These are phyloP conservation scores for Phytopythium cucurbitacearum DNA, from an alignment of 352 stramenopile genomes.

Conservation along the genomic window DNA sequence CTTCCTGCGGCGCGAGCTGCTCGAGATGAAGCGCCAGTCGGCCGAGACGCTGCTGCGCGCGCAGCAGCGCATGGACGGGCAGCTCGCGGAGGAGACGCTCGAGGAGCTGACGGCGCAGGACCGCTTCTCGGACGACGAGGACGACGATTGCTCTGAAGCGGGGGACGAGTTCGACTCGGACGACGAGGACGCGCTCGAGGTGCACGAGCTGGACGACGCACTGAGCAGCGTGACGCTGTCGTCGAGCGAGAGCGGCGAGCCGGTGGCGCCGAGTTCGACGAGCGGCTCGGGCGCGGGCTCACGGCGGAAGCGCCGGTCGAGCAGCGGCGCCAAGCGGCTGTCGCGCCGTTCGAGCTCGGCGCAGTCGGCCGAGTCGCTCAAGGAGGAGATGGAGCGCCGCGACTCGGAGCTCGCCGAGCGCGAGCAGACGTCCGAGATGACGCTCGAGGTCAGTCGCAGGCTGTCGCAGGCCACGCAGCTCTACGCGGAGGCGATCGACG, in stretches of 20 bases:
- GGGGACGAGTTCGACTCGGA: slow-evolving; percentile 20
- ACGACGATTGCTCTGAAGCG: slow-evolving; percentile 24
- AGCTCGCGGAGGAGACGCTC: slow-evolving; percentile 24
- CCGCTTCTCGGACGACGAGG: slow-evolving; percentile 30
- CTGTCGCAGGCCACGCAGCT: slow-evolving; percentile 53
- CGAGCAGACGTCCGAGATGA: slow-evolving; percentile 28
- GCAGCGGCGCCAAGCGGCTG: slow-evolving; percentile 7
- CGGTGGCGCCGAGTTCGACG: slow-evolving; percentile 22
- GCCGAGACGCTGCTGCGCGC: slow-evolving; percentile 38
- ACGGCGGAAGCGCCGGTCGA: slow-evolving; percentile 3
- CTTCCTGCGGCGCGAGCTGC: slow-evolving; percentile 59
- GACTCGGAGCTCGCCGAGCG: slow-evolving; percentile 24
- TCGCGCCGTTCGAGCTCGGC: slow-evolving; percentile 2
- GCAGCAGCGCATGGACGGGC: slow-evolving; percentile 43
- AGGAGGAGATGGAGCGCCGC: slow-evolving; percentile 18
- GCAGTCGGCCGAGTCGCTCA: slow-evolving; percentile 1
- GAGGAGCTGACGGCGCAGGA: slow-evolving; percentile 16
- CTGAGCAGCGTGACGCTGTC: slow-evolving; percentile 15
- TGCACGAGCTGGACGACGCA: slow-evolving; percentile 35
- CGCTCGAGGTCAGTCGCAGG: slow-evolving; percentile 33
- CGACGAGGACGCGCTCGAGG: slow-evolving; percentile 17
- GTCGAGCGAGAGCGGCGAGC: slow-evolving; percentile 11
- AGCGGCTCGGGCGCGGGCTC: slow-evolving; percentile 1
- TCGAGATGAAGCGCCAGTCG: slow-evolving; percentile 78
- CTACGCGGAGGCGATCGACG: slow-evolving; percentile 47